A percentile compares a stretch with the other conserved stretches of the same genome.
These are phyloP conservation scores for Hypoxylon sp. DNA, from an alignment of 2,329 filamentous ascomycete species.

Conservation along the genomic window DNA sequence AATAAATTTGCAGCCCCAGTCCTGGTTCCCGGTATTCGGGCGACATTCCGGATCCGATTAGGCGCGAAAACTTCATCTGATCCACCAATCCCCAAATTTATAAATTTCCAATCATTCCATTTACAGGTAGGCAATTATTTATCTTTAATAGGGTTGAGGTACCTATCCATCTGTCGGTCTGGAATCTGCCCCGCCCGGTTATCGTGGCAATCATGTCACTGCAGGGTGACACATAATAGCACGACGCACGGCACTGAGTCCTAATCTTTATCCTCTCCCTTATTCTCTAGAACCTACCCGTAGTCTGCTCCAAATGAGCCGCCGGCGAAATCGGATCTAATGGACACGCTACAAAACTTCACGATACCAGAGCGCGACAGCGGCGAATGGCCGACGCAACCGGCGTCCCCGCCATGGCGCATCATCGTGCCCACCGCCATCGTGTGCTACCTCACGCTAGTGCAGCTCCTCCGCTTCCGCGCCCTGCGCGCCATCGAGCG, in stretches of 20 bases:
- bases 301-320: neutral
- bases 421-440: slow-evolving; percentile 34
- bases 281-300: neutral
- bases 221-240: neutral
- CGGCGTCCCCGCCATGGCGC: slow-evolving; percentile 32
- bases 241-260: neutral
- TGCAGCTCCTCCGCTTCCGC: slow-evolving; percentile 38
- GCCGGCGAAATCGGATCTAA: neutral
- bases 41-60: slow-evolving; percentile 19
- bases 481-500: slow-evolving; percentile 38
- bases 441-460: slow-evolving; percentile 38
- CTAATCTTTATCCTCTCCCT: neutral
- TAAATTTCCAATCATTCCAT: neutral
- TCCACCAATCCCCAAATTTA: slow-evolving; percentile 7
- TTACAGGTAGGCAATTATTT: neutral
- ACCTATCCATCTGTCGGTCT: too few relatives aligned
- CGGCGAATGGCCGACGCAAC: neutral
- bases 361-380: neutral
- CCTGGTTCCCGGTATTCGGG: slow-evolving; percentile 13
- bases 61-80: slow-evolving; percentile 2
- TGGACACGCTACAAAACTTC: slow-evolving; percentile 29
- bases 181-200: neutral
- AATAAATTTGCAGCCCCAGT: neutral
- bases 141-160: neutral
- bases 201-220: neutral